A percentile compares a stretch with the other conserved stretches of the same genome.
Conservation (phyloP, 2,329 filamentous ascomycete genomes). For the Neopestalotiopsis rosae region DNA sequence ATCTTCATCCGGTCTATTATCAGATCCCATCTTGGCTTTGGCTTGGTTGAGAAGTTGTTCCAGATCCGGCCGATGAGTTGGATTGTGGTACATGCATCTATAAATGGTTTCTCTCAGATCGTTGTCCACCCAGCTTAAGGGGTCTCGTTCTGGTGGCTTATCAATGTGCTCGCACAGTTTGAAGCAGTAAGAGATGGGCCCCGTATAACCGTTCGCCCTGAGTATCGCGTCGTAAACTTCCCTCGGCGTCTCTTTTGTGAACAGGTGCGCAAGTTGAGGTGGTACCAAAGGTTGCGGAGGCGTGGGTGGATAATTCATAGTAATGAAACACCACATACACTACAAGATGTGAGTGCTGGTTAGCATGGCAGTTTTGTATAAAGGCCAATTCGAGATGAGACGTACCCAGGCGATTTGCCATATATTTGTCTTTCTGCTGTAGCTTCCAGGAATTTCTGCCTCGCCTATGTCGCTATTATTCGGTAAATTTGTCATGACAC, state of each 20-base stretch:
- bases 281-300: neutral
- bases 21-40: neutral
- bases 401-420: slow-evolving; percentile 8
- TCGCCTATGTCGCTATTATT: neutral
- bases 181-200: neutral
- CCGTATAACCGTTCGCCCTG: neutral
- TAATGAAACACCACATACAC: neutral
- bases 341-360: neutral
- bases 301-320: neutral
- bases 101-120: neutral
- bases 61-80: neutral
- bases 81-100: neutral
- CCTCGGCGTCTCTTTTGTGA: neutral
- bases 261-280: neutral
- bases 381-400: neutral
- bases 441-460: neutral
- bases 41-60: neutral
- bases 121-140: neutral
- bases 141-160: neutral
- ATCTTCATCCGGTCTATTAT: neutral
- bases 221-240: neutral
- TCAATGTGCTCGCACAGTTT: neutral
- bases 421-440: neutral
- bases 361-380: too few species aligned
- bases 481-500: neutral